Conservation (phyloP, 2,329 filamentous ascomycete species). For the Pleomassaria siparia region DNA sequence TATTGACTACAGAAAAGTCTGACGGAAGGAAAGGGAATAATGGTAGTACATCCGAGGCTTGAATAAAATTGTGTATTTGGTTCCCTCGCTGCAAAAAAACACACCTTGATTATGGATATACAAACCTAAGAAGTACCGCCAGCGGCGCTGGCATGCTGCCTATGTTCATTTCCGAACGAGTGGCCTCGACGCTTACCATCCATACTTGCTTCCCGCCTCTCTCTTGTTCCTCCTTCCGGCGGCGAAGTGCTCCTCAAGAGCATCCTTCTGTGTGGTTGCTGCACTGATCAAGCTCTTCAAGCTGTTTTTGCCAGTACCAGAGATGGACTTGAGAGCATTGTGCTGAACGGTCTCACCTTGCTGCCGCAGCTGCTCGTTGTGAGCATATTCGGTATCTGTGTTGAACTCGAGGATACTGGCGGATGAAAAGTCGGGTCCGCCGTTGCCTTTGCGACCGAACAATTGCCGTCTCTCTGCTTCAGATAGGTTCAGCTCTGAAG, state of each 20-base stretch:
- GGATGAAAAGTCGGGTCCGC: constrained; percentile 50
- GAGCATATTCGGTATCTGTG: constrained; percentile 81
- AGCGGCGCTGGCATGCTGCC: no score
- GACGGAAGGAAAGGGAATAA: neutral
- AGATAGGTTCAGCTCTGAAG: constrained; percentile 76
- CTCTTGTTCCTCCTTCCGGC: constrained; percentile 75
- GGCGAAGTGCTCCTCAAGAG: constrained; percentile 89
- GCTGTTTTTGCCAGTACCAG: constrained; percentile 80
- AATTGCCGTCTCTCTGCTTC: constrained; percentile 77
- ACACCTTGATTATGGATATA: no score
- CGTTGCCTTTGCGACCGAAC: constrained; percentile 68
- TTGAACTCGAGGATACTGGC: constrained; percentile 83
- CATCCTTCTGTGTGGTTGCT: constrained; percentile 79
- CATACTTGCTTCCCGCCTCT: constrained; percentile 81
- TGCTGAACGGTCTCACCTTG: constrained; percentile 70
- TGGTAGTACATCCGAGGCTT: neutral
- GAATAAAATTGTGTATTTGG: neutral
- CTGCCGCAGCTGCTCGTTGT: constrained; percentile 76
- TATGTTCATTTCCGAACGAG: neutral
- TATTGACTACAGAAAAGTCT: neutral
- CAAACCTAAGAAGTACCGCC: no score
- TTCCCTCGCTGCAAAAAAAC: no score
- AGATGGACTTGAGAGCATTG: constrained; percentile 79
- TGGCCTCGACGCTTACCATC: constrained; percentile 61
- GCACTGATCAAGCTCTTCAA: constrained; percentile 84